Evolutionary conservation across 2,329 filamentous ascomycete genomes (phyloP).

Genomic region (Coniochaeta hoffmannii): DNA sequence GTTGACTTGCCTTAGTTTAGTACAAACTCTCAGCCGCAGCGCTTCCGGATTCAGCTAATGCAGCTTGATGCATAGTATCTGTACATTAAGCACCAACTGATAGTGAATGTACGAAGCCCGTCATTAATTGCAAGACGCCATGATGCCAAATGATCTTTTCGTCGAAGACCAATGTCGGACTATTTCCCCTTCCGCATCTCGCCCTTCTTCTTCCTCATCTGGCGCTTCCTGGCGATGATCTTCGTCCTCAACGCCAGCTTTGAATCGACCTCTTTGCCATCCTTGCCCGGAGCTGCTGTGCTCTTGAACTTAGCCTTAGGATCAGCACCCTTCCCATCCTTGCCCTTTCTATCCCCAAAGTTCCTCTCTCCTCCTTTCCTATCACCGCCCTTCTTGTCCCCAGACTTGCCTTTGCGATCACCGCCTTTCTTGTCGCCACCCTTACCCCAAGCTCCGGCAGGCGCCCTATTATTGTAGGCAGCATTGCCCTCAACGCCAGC

Average conservation of each 20-base stretch:
- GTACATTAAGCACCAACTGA: not conserved
- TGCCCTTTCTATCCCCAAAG: conserved; percentile 6
- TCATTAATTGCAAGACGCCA: not conserved
- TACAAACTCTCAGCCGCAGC: not conserved
- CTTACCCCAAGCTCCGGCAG: conserved; percentile 7
- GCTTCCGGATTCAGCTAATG: not conserved
- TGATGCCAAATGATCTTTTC: not conserved
- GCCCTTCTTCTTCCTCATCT: conserved; percentile 64
- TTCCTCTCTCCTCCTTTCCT: conserved; percentile 13
- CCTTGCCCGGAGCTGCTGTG: conserved; percentile 20
- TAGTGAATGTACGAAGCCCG: not conserved
- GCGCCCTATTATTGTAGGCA: not conserved
- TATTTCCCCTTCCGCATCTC: conserved; percentile 13
- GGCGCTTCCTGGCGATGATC: conserved; percentile 79
- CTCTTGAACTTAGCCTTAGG: conserved; percentile 19
- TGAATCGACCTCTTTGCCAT: conserved; percentile 24
- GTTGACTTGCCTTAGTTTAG: not conserved
- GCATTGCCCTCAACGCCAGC: conserved; percentile 8
- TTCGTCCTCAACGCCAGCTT: conserved; percentile 50
- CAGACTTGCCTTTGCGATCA: conserved; percentile 2
- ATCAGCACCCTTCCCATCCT: conserved; percentile 9
- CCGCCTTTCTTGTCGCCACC: conserved; percentile 1
- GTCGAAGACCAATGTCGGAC: not conserved
- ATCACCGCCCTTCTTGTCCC: conserved; percentile 19
- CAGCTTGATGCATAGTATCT: not conserved